phyloP scores from a whole-genome alignment of 164 flowering plant species.

The Vitis rupestris region DNA sequence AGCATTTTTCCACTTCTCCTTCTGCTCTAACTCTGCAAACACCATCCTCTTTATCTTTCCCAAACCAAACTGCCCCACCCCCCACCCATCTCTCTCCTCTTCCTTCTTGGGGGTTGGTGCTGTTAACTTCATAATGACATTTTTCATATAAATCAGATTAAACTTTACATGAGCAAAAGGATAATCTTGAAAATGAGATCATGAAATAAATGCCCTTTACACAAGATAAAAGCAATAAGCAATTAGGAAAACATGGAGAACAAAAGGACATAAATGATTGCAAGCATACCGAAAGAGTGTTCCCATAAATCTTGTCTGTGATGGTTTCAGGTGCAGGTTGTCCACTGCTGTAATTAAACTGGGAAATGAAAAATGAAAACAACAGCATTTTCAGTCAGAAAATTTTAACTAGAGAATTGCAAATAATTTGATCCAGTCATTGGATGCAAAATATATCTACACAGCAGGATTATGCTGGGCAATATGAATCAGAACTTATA shows the following conservation, averaged over 20 bases:
- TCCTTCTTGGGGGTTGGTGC: no score
- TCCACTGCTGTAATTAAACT: constrained; percentile 98
- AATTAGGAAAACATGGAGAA: background rate
- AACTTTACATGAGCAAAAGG: background rate
- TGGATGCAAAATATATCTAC: no score
- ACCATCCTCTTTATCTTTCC: no score
- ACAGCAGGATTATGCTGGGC: no score
- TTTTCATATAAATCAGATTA: background rate
- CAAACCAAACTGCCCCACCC: no score
- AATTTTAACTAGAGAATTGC: background rate
- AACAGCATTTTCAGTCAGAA: background rate
- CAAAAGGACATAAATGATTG: background rate
- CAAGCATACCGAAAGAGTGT: constrained; percentile 85
- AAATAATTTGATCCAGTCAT: background rate
- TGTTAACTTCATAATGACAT: no score
- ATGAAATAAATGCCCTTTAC: background rate
- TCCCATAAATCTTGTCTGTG: constrained; percentile 97
- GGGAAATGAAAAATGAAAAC: constrained; percentile 14
- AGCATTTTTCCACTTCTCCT: no score
- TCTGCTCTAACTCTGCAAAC: no score
- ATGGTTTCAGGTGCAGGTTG: constrained; percentile 99
- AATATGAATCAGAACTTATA: no score
- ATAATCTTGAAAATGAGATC: background rate
- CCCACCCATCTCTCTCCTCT: no score
- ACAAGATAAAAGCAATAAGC: background rate